Conservation (phyloP, 805 yeast genomes). For the Debaryomyces tyrocola region DNA sequence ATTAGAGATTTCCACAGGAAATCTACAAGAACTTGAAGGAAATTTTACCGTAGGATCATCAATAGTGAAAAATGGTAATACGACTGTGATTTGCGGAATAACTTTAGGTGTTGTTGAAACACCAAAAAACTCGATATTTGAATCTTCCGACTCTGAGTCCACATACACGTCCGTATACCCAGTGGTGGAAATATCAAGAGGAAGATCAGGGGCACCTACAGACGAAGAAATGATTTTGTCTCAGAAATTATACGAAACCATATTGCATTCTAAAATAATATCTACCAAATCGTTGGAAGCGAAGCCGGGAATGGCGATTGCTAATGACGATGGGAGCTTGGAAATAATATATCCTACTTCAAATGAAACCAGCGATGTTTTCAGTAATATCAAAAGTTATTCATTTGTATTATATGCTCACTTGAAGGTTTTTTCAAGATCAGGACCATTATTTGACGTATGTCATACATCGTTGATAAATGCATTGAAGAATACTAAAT, state of each 20-base stretch:
- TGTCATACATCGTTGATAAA: conserved; percentile 67
- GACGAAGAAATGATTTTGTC: conserved; percentile 80
- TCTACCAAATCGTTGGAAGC: conserved; percentile 29
- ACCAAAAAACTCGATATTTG: conserved; percentile 12
- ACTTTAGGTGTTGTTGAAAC: conserved; percentile 66
- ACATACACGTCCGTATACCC: conserved; percentile 56
- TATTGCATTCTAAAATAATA: conserved; percentile 57
- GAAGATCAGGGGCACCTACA: conserved; percentile 77
- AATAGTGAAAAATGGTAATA: conserved; percentile 67
- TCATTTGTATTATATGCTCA: conserved; percentile 64
- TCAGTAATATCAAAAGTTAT: conserved; percentile 19
- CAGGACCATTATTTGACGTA: conserved; percentile 79
- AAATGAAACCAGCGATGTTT: conserved; percentile 12
- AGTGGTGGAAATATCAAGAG: conserved; percentile 72
- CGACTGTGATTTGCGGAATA: conserved; percentile 69
- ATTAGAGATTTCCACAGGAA: conserved; percentile 43
- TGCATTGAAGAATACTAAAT: conserved; percentile 57
- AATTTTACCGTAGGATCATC: conserved; percentile 56
- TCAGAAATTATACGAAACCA: conserved; percentile 60
- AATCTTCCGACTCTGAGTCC: conserved; percentile 20
- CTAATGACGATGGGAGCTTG: conserved; percentile 20
- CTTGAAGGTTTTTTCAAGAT: conserved; percentile 72
- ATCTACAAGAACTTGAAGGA: conserved; percentile 28
- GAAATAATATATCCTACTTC: conserved; percentile 21
- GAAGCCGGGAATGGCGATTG: conserved; percentile 19